Evolutionary conservation across 495 filamentous ascomycete species (phyloP).

Genomic region (Podospora didyma): DNA sequence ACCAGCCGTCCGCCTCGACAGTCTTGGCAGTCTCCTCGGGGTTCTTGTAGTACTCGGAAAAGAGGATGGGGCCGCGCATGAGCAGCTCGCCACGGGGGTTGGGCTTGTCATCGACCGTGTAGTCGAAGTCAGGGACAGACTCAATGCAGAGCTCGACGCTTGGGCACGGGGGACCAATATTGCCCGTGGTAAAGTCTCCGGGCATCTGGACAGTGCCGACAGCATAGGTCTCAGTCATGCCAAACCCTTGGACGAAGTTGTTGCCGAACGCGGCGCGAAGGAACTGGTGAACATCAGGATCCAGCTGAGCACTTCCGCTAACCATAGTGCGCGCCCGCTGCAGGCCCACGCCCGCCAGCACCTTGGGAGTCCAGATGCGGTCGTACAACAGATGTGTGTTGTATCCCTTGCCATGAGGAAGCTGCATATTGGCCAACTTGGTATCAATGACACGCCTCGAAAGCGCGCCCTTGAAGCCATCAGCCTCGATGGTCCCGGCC

Average conservation of each 20-base stretch:
- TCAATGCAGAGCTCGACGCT: slow-evolving; percentile 72
- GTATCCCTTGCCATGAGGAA: slow-evolving; percentile 63
- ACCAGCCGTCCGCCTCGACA: slow-evolving; percentile 88
- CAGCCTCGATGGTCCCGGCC: slow-evolving; percentile 68
- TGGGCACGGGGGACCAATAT: slow-evolving; percentile 70
- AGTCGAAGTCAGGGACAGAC: slow-evolving; percentile 94
- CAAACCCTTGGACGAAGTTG: slow-evolving; percentile 85
- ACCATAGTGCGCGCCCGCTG: slow-evolving; percentile 71
- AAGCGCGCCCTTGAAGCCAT: slow-evolving; percentile 77
- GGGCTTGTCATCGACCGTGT: slow-evolving; percentile 86
- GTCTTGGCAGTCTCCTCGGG: slow-evolving; percentile 79
- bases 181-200: slow-evolving; percentile 70
- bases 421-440: slow-evolving; percentile 75
- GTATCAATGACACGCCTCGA: slow-evolving; percentile 73
- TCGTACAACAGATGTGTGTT: slow-evolving; percentile 87
- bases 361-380: slow-evolving; percentile 88
- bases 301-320: slow-evolving; percentile 85
- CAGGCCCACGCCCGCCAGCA: slow-evolving; percentile 75
- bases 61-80: slow-evolving; percentile 71
- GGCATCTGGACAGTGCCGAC: slow-evolving; percentile 62
- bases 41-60: slow-evolving; percentile 85
- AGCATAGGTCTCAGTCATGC: slow-evolving; percentile 93
- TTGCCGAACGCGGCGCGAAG: slow-evolving; percentile 78
- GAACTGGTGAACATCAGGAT: slow-evolving; percentile 83
- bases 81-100: slow-evolving; percentile 88